Percentiles rank a stretch among this genome's conserved stretches.
These are phyloP conservation scores for Beauveria asiatica DNA, from an alignment of 2,329 filamentous ascomycete species.

Conservation along the genomic window DNA sequence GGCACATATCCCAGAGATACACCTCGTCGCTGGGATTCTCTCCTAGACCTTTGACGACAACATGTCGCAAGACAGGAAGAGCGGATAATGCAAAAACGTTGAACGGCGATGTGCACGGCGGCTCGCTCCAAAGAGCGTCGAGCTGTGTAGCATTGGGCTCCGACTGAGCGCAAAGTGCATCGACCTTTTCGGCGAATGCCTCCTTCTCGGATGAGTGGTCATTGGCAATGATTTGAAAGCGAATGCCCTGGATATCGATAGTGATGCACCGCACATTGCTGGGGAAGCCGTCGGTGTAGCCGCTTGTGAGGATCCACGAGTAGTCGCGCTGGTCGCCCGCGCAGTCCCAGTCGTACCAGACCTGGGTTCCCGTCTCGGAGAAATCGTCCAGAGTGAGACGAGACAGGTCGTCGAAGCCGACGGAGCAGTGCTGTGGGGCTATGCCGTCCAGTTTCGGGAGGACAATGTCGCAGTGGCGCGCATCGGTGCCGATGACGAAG, in stretches of 20 bases:
- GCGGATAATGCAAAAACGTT: conserved; percentile 19
- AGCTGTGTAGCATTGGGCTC: conserved; percentile 20
- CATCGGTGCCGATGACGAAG: conserved; percentile 32
- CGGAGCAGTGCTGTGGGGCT: conserved; percentile 27
- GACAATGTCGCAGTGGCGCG: conserved; percentile 27
- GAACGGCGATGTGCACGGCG: conserved; percentile 18
- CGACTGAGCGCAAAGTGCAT: conserved; percentile 24
- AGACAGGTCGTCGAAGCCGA: conserved; percentile 30
- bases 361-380: conserved; percentile 29
- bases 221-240: conserved; percentile 32
- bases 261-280: conserved; percentile 25
- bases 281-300: conserved; percentile 26
- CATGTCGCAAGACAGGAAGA: conserved; percentile 24
- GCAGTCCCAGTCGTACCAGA: conserved; percentile 34
- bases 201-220: conserved; percentile 26
- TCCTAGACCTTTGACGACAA: conserved; percentile 28
- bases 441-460: conserved; percentile 27
- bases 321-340: conserved; percentile 28
- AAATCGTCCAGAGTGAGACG: conserved; percentile 31
- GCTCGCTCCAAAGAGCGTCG: conserved; percentile 20
- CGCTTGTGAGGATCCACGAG: conserved; percentile 28
- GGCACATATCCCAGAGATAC: conserved; percentile 33
- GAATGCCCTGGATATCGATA: conserved; percentile 30
- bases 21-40: conserved; percentile 26
- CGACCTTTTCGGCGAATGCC: conserved; percentile 25